Conservation (phyloP, 225 moss, liverwort and hornwort species). For the Neckera pumila region DNA sequence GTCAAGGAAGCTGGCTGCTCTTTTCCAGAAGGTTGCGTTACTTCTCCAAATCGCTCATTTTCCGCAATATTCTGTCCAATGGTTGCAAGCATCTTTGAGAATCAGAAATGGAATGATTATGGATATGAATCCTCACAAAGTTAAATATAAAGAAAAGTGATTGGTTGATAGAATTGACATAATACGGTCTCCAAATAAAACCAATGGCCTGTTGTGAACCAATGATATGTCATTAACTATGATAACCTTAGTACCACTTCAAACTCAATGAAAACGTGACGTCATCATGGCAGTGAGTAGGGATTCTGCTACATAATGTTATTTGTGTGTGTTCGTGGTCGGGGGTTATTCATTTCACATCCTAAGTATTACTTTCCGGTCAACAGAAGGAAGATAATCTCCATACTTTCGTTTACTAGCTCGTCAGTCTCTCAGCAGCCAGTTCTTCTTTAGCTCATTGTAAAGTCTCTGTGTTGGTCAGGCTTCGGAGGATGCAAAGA, state of each 20-base stretch:
- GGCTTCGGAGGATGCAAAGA: slow-evolving; percentile 44
- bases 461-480: not conserved
- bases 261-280: not conserved
- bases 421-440: not conserved
- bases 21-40: slow-evolving; percentile 32
- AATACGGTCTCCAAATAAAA: not conserved
- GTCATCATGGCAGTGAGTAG: not conserved
- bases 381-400: not conserved
- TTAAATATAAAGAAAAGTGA: not conserved
- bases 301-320: not conserved
- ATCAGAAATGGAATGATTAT: not conserved
- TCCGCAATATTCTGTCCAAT: not conserved
- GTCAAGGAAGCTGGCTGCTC: slow-evolving; percentile 20
- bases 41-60: not conserved
- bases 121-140: not conserved
- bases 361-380: not conserved
- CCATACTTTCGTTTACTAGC: not conserved
- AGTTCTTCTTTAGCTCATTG: not conserved
- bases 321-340: not conserved
- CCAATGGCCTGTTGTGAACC: not conserved
- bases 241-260: not conserved
- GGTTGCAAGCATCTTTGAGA: not conserved
- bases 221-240: not conserved
- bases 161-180: not conserved
- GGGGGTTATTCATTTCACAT: not conserved